Evolutionary conservation across 805 yeast genomes (phyloP), one percentile per base, ranked within the genome.

Genomic region (Wickerhamomyces bovis): DNA sequence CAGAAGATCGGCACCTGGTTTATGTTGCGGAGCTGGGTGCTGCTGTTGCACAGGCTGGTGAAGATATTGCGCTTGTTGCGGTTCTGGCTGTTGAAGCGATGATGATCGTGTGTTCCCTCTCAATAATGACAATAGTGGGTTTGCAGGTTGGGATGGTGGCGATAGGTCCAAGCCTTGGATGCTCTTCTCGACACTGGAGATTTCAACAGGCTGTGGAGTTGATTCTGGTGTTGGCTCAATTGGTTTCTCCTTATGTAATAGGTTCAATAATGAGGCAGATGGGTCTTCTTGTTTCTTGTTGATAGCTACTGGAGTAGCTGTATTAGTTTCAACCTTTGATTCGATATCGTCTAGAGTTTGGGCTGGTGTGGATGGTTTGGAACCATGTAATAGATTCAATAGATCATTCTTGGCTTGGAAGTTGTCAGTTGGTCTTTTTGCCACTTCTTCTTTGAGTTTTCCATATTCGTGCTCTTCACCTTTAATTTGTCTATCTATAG

Each of bases 191-290:
- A 23, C 30, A 13, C n/a, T 42, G 6, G 33, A 16, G n/a, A 18
- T 23, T 18, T 16, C 38, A n/a, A 39, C 28, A 22, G 28, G 38
- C 8, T 25, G 18, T 5, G n/a, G 16, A 44, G 40, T 51, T 50
- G 52, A 58, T 56, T 48, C 58, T 48, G 30, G 57, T 43, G 51
- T 38, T 38, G 39, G 31, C n/a, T 28, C 20, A 26, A n/a, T 5
- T 31, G 45, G 9, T 19, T 42, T 38, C 26, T 42, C 33, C 26
- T 41, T 43, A 15, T 42, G 47, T 15, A 48, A 21, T 39, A 44
- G 16, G 15, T 30, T 35, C 16, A 42, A 30, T 15, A 44, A 23
- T 18, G 46, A 16, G 2, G 31, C 18, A 7, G 52, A 42, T 31
- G 51, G 30, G 18, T 47, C 48, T 12, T 45, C 33, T 5, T 33